Conservation (phyloP, 805 yeast genomes). For the Nakazawaea anatomiae region DNA sequence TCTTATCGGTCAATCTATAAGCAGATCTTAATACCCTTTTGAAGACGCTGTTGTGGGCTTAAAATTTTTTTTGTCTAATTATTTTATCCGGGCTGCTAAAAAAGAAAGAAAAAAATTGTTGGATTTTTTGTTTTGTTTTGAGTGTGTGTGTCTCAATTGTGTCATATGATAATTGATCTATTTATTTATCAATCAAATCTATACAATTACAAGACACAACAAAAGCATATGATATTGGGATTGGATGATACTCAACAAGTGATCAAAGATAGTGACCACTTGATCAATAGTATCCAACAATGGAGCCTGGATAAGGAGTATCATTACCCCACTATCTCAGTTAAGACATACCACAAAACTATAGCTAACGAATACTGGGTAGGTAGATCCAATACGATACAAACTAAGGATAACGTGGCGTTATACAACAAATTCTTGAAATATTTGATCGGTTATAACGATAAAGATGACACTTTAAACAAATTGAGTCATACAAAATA, state of each 20-base stretch:
- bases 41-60: background rate
- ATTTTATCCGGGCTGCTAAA: too few relatives aligned
- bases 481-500: conserved; percentile 19
- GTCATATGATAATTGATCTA: background rate
- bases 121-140: background rate
- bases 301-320: background rate
- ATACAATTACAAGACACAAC: too few relatives aligned
- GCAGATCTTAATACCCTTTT: too few relatives aligned
- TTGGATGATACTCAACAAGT: background rate
- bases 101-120: background rate
- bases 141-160: background rate
- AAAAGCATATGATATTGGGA: background rate
- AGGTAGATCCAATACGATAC: conserved; percentile 1
- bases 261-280: background rate
- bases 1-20: too few relatives aligned
- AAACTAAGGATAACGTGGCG: background rate
- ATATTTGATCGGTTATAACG: conserved; percentile 1
- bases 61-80: background rate
- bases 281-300: background rate
- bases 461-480: background rate
- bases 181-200: too few relatives aligned
- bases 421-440: background rate
- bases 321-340: background rate
- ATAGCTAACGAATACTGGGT: conserved; percentile 2
- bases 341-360: background rate